These are phyloP conservation scores for Coniferiporia sulphurascens DNA, from an alignment of 1,284 basidiomycete species.

Conservation along the genomic window DNA sequence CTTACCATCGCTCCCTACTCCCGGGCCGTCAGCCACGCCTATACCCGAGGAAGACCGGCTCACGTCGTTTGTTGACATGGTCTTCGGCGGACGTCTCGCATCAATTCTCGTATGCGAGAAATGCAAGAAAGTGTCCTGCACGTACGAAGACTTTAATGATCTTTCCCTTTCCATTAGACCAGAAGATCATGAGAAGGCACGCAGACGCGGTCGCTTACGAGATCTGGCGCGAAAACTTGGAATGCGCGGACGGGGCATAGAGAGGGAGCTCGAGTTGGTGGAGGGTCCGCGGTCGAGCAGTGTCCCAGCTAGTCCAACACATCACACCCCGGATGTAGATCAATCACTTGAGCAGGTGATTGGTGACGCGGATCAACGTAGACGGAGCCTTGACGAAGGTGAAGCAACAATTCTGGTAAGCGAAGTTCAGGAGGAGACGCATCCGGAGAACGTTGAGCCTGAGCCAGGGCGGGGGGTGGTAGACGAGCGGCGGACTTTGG, in stretches of 20 bases:
- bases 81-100: conserved; percentile 85
- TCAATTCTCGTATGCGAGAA: conserved; percentile 91
- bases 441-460: conserved; percentile 4
- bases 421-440: neutral
- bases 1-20: neutral
- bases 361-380: conserved; percentile 5
- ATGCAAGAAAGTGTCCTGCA: conserved; percentile 89
- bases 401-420: neutral
- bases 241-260: conserved; percentile 26
- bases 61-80: conserved; percentile 77
- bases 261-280: conserved; percentile 6
- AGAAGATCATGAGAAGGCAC: conserved; percentile 62
- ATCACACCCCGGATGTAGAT: conserved; percentile 20
- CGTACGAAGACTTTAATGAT: conserved; percentile 91
- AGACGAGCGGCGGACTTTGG: neutral
- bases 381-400: conserved; percentile 16
- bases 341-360: conserved; percentile 9
- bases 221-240: conserved; percentile 61
- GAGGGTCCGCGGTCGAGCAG: conserved; percentile 17
- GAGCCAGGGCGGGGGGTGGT: conserved; percentile 20
- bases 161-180: conserved; percentile 83
- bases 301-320: conserved; percentile 29
- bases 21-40: conserved; percentile 10
- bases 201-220: conserved; percentile 69
- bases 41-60: conserved; percentile 42